Base-by-base conservation (phyloP, 495 filamentous ascomycete species). In the Tirmania nivea region DNA sequence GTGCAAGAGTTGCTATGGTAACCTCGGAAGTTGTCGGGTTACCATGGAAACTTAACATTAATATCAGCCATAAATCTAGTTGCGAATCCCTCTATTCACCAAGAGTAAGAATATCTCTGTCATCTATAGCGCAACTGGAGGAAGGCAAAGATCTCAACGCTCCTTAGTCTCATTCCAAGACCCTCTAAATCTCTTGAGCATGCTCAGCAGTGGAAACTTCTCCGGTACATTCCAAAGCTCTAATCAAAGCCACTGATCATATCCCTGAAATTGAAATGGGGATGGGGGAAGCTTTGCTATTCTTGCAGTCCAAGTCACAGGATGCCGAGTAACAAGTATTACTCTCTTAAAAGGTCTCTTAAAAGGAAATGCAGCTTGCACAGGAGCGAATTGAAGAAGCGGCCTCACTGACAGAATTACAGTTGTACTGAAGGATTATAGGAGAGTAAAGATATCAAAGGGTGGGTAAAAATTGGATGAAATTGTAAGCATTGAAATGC, bases 401-500 rank as follows among this genome's bases (percentile, higher is more conserved):
- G 0, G 77, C 76, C 68, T 75, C 36, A 60, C 67, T 6, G 68
- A 73, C 51, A 63, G 68, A 34, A 75, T 83, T 53, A 65, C 70
- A n/a, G 74, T 83, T 14, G 57, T 73, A 52, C 65, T 82, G 12
- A 69, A 70, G 55, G 79, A 83, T 59, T 84, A 83, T 57, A 70
- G 79, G 34, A 69, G 65, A 14, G 59, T 80, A 9, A 68, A 71
- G 2, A 60, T 69, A 1, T 77, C 75, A 1, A 67, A 68, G 36
- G 36, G 36, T 10, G 36, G n/a, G 50, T 65, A 63, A n/a, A 63
- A 63, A 25, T 86, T 76, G 55, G 81, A 84, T 60, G 82, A 81
- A 59, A 66, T 84, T 12, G 69, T 83, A 12, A 79, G 75, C 8
- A 79, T 84, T 55, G 82, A 84, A 63, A 86, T 85, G 81, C 65